These are phyloP conservation scores for Pythium sp. DNA, from an alignment of 352 stramenopile species.

Conservation along the genomic window DNA sequence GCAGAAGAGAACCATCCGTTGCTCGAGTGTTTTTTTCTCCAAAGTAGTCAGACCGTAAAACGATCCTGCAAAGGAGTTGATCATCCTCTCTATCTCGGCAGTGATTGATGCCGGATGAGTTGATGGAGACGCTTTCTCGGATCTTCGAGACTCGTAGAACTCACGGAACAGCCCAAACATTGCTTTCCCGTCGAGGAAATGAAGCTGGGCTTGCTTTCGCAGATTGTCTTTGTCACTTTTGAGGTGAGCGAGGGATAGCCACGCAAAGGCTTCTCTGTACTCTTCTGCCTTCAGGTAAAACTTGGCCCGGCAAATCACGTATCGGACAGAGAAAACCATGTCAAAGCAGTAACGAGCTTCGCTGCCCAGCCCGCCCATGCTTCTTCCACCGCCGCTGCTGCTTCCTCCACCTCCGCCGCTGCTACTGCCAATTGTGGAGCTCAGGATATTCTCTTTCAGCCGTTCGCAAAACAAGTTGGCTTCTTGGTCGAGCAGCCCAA, in stretches of 20 bases:
- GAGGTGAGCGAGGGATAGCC: slow-evolving; percentile 72
- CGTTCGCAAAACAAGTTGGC: slow-evolving; percentile 73
- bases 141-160: slow-evolving; percentile 37
- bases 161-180: slow-evolving; percentile 52
- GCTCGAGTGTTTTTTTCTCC: slow-evolving; percentile 52
- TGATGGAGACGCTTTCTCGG: slow-evolving; percentile 19
- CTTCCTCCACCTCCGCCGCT: slow-evolving; percentile 60
- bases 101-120: slow-evolving; percentile 28
- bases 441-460: slow-evolving; percentile 58
- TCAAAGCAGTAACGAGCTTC: slow-evolving; percentile 80
- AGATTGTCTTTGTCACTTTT: slow-evolving; percentile 76
- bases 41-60: slow-evolving; percentile 62
- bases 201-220: slow-evolving; percentile 60
- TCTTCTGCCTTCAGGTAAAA: slow-evolving; percentile 56
- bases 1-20: slow-evolving; percentile 51
- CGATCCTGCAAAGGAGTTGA: slow-evolving; percentile 55
- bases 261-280: slow-evolving; percentile 56
- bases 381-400: slow-evolving; percentile 48
- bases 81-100: slow-evolving; percentile 46
- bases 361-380: slow-evolving; percentile 66
- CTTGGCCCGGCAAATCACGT: slow-evolving; percentile 66
- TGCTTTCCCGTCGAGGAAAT: slow-evolving; percentile 65
- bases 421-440: slow-evolving; percentile 16
- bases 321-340: slow-evolving; percentile 73
- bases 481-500: slow-evolving; percentile 68